Base-by-base conservation (phyloP, 1,284 basidiomycete genomes). In the Microbotryum intermedium region DNA sequence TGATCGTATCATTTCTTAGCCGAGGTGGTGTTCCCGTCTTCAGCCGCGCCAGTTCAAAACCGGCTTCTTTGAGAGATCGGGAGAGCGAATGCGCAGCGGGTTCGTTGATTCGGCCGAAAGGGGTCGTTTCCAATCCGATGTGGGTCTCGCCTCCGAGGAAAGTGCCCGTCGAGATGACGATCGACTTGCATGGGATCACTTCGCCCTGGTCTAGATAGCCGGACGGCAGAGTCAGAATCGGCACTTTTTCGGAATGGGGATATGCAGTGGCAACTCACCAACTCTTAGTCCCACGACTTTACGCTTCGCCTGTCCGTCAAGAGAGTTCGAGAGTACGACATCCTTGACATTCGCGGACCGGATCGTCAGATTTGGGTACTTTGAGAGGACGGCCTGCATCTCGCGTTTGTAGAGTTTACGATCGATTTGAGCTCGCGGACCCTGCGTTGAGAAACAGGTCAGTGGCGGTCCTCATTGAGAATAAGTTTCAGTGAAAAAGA, bases 1-100 rank as follows among this genome's bases (percentile, higher is more conserved):
- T 75, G 54, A 93, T 88, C 4, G 84, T 85, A 6, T 76, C 78
- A 29, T 80, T 81, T 50, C 83, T 83, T 8, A 94, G 77, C 8
- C 90, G 79, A 1, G 90, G 88, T 18, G 90, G 90, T 0, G 90
- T 94, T 4, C 90, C 90, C 0, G 90, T 94, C 77, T 93, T 90
- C 55, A 93, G 77, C 10, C 90, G 81, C 2, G 85, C 85, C 3
- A 93, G 83, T 66, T 81, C 79, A 74, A 94, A 91, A 0, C 88
- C 88, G 8, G 88, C 87, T 7, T 78, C 74, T 6, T 79, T 77
- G 6, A 94, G 80, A 4, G 88, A 88, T 2, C 80, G 80, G 6
- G 89, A 91, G 6, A 93, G 79, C 0, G 85, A 86, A 30, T 81
- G 74, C 9, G 72, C 70, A 25, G 73, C 72, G 2, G 75, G 74